These are phyloP conservation scores for Paracorniculantispora psalliotae DNA, from an alignment of 2,329 filamentous ascomycete genomes.

Conservation along the genomic window DNA sequence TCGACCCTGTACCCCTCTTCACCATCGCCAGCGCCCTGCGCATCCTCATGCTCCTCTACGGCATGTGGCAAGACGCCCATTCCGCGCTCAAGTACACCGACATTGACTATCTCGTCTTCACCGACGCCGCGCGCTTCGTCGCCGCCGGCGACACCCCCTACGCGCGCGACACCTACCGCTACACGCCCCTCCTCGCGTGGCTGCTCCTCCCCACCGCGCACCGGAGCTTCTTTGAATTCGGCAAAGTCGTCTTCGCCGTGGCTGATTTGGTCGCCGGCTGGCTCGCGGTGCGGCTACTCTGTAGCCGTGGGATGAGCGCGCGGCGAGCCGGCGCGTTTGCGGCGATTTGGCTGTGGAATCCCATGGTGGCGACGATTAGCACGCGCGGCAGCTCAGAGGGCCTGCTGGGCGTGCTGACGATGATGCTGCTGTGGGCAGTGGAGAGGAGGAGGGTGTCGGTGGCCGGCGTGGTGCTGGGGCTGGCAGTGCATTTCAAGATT, in stretches of 20 bases:
- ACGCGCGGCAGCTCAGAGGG: slow-evolving; percentile 93
- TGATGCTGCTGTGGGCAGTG: slow-evolving; percentile 78
- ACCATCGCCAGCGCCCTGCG: slow-evolving; percentile 60
- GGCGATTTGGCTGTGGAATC: slow-evolving; percentile 89
- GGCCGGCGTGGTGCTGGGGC: slow-evolving; percentile 70
- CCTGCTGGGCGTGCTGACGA: slow-evolving; percentile 76
- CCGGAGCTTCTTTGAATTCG: slow-evolving; percentile 65
- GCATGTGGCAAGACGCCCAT: slow-evolving; percentile 85
- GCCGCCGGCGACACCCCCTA: slow-evolving; percentile 70
- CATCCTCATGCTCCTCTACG: slow-evolving; percentile 72
- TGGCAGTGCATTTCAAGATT: slow-evolving; percentile 95
- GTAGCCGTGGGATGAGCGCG: slow-evolving; percentile 40
- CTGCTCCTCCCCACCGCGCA: slow-evolving; percentile 62
- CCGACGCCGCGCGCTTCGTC: slow-evolving; percentile 80
- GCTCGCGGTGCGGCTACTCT: slow-evolving; percentile 51
- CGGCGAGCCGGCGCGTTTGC: slow-evolving; percentile 67
- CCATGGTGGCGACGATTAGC: slow-evolving; percentile 96
- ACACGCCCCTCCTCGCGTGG: slow-evolving; percentile 92
- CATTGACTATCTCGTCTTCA: slow-evolving; percentile 98
- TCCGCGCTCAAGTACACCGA: slow-evolving; percentile 96
- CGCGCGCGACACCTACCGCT: slow-evolving; percentile 87
- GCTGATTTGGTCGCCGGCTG: slow-evolving; percentile 83
- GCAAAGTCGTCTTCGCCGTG: slow-evolving; percentile 79
- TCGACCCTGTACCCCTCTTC: slow-evolving; percentile 46
- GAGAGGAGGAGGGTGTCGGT: slow-evolving; percentile 56